Evolutionary conservation across 148 eudicot genomes (phyloP), one percentile per base, ranked within the genome.

Genomic region (Gaultheria prostrata): DNA sequence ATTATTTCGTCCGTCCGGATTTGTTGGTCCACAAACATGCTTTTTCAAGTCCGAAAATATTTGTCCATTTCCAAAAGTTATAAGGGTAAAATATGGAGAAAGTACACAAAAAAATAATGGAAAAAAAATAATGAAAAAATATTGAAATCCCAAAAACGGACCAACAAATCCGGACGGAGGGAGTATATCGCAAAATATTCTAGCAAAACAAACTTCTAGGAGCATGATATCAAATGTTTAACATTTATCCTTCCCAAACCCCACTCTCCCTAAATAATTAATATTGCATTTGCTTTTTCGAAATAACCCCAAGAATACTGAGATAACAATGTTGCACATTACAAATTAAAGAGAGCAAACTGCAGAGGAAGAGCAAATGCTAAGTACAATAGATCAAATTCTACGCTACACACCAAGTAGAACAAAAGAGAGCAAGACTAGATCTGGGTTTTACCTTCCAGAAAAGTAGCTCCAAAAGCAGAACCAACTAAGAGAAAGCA

Each of bases 381-480:
- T 32, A 46, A 49, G 17, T 32, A 78, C n/a, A 46, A 21, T 26
- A 77, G 3, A 75, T 18, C 54, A 45, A 74, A n/a, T 15, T 4
- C 35, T 24, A 50, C 33, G 1, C 35, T 24, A 50, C 33, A 78
- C 33, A 30, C 5, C 28, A 20, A 83, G 51, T 3, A 18, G 20
- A 33, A 49, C 18, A 14, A 63, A 3, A 7, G 32, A 24, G 51
- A 8, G 53, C 35, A 33, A 76, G 17, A 28, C 17, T 33, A 74
- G 49, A 53, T 80, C 4, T 63, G 79, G 70, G 21, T 17, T 32
- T 82, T 89, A 88, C 92, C 85, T 81, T 88, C 84, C 21, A 59
- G 70, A 53, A 78, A 72, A 77, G 90, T 14, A 82, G 83, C 74
- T 33, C 74, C 85, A 84, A 87, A 48, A 84, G 91, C 86, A 85